Base-by-base conservation (phyloP, 139 green algal genomes). In the Pleodorina starrii region DNA sequence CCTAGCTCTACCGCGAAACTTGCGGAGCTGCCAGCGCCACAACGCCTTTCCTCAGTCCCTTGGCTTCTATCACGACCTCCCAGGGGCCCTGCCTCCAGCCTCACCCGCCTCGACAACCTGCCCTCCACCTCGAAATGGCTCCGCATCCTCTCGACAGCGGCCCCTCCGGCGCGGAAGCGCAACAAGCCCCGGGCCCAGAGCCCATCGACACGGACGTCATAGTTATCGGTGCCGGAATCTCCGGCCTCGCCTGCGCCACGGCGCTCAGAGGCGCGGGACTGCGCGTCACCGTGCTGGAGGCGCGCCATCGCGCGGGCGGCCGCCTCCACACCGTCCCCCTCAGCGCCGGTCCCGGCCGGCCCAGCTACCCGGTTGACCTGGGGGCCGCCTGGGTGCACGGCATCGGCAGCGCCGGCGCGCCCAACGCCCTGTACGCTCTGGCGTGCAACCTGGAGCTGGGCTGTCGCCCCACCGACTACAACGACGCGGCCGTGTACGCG, bases 191-290 rank as follows among this genome's bases (percentile, higher is more conserved):
- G n/a, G n/a, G n/a, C n/a, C n/a, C n/a, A n/a, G n/a, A n/a, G n/a
- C n/a, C n/a, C n/a, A n/a, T 12, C 54, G 54, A 12, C 57, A 12
- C 57, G 0, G 92, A 96, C 42, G 91, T 94, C 1, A 50, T 96
- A 1, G 79, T 96, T 4, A 38, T 97, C 19, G 95, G 95, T 19
- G 95, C 93, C 3, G 95, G 95, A 23, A 95, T 97, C 46, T 92
- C 93, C 14, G 94, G 95, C 21, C 66, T 97, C 0, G 71, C 93
- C 4, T 86, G 89, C 11, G 95, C 93, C 2, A 40, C 80, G 29
- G 40, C 87, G 7, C 36, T 96, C 7, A 46, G 73, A 1, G 75
- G 83, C 29, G 19, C 60, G 5, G 92, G 91, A 9, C 7, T 90
- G 5, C 76, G 68, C 0, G 95, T 96, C 0, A 87, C 93, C 0